These are phyloP conservation scores for Metschnikowia henanensis DNA, from an alignment of 805 yeast genomes.

Conservation along the genomic window DNA sequence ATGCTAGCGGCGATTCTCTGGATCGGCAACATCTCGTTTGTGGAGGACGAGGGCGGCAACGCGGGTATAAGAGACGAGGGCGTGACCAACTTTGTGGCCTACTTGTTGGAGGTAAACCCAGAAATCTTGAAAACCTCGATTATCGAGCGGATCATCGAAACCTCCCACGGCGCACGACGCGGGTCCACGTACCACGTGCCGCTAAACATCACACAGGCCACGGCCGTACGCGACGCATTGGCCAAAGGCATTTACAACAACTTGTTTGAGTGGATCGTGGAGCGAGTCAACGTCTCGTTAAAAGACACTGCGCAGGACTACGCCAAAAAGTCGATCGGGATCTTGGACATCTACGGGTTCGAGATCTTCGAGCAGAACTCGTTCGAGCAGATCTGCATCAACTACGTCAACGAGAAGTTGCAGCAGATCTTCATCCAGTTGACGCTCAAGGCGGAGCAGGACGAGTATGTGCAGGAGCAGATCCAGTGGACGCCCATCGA, in stretches of 20 bases:
- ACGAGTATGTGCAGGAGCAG: conserved; percentile 92
- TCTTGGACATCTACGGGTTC: conserved; percentile 93
- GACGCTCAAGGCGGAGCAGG: conserved; percentile 96
- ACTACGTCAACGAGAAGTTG: conserved; percentile 92
- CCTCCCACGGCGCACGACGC: conserved; percentile 83
- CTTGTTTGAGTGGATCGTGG: conserved; percentile 95
- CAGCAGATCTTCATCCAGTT: conserved; percentile 96
- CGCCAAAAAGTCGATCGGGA: conserved; percentile 75
- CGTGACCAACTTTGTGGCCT: conserved; percentile 94
- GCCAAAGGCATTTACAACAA: conserved; percentile 94
- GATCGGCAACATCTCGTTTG: conserved; percentile 90
- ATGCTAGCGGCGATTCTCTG: conserved; percentile 83
- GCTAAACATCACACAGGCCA: conserved; percentile 86
- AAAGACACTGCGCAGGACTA: conserved; percentile 37
- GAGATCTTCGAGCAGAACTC: conserved; percentile 95
- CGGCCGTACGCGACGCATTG: conserved; percentile 91
- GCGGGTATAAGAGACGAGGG: conserved; percentile 80
- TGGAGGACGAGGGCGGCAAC: conserved; percentile 85
- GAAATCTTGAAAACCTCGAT: conserved; percentile 64
- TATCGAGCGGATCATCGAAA: conserved; percentile 82
- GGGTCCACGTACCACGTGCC: conserved; percentile 97
- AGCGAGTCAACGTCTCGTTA: conserved; percentile 80
- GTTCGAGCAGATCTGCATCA: conserved; percentile 93
- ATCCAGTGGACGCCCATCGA: conserved; percentile 98
- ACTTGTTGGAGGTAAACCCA: conserved; percentile 78